Percentiles rank a stretch among this genome's conserved stretches.
Evolutionary conservation across 176 grass and related monocot genomes (phyloP).

Genomic region (Cenchrus purpureus): DNA sequence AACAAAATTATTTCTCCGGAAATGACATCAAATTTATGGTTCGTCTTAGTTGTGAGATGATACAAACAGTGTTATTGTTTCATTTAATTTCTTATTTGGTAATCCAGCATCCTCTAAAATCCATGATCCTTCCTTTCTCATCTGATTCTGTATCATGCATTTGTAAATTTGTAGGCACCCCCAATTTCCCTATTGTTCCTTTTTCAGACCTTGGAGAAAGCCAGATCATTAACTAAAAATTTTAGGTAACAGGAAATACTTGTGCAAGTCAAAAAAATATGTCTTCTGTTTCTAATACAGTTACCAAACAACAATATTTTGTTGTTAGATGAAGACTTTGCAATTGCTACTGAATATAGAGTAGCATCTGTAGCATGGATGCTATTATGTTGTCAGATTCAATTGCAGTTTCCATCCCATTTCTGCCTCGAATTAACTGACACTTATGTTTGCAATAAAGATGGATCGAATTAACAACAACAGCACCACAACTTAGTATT

Average conservation of each 20-base stretch:
- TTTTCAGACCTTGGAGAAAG: background rate
- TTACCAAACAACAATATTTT: background rate
- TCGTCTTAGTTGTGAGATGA: constrained; percentile 7
- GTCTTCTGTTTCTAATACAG: background rate
- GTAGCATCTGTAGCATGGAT: background rate
- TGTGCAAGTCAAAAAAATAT: background rate
- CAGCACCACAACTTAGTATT: background rate
- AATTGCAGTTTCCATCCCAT: constrained; percentile 1
- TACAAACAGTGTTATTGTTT: background rate
- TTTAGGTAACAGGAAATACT: background rate
- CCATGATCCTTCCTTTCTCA: background rate
- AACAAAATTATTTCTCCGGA: background rate
- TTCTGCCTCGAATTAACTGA: constrained; percentile 6
- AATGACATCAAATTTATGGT: background rate
- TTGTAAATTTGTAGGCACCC: constrained; percentile 8
- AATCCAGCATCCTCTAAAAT: background rate
- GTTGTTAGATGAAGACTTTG: background rate
- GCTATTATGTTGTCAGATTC: constrained; percentile 3
- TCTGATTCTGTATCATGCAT: background rate
- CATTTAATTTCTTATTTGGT: background rate
- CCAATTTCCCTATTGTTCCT: background rate
- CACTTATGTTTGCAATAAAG: background rate
- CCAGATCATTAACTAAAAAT: background rate
- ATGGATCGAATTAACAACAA: too few relatives aligned
- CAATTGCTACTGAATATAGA: constrained; percentile 21